A percentile compares a stretch with the other conserved stretches of the same genome.
These are phyloP conservation scores for Cytospora mali DNA, from an alignment of 2,329 filamentous ascomycete genomes.

Conservation along the genomic window DNA sequence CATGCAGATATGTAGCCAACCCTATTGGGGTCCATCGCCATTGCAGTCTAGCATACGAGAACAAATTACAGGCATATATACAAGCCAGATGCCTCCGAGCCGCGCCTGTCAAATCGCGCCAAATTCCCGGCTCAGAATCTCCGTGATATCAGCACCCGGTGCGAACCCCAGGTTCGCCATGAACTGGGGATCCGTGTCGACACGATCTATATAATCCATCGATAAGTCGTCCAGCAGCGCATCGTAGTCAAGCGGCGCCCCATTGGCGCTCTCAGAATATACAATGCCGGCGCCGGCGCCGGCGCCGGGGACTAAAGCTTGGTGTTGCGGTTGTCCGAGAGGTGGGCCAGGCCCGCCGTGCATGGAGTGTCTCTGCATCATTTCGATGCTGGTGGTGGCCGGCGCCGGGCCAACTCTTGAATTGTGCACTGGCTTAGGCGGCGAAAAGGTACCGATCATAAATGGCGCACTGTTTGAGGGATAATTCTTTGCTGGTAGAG, in stretches of 20 bases:
- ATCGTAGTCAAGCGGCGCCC: constrained; percentile 49
- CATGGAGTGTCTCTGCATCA: constrained; percentile 11
- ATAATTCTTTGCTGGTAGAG: constrained; percentile 16
- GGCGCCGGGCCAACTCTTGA: neutral
- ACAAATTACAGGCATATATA: neutral
- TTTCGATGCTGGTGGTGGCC: constrained; percentile 12
- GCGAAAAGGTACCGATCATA: constrained; percentile 20
- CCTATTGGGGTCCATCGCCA: neutral
- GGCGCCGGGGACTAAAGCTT: constrained; percentile 11
- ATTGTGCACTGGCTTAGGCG: constrained; percentile 13
- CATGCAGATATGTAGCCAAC: neutral
- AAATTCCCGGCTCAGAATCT: constrained; percentile 41
- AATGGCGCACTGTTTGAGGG: constrained; percentile 11
- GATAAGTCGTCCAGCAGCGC: constrained; percentile 56
- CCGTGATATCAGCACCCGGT: constrained; percentile 60
- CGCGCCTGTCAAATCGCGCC: constrained; percentile 32
- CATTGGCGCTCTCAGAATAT: constrained; percentile 32
- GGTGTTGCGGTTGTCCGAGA: constrained; percentile 7
- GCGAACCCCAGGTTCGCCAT: constrained; percentile 69
- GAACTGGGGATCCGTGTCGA: constrained; percentile 62
- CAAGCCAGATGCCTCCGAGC: neutral
- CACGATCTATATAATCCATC: constrained; percentile 51
- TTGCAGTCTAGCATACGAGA: constrained; percentile 5
- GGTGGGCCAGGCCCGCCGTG: constrained; percentile 17
- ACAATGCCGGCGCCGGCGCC: constrained; percentile 22